Conservation (phyloP, 129 eudicot species). For the Escallonia herrerae region DNA sequence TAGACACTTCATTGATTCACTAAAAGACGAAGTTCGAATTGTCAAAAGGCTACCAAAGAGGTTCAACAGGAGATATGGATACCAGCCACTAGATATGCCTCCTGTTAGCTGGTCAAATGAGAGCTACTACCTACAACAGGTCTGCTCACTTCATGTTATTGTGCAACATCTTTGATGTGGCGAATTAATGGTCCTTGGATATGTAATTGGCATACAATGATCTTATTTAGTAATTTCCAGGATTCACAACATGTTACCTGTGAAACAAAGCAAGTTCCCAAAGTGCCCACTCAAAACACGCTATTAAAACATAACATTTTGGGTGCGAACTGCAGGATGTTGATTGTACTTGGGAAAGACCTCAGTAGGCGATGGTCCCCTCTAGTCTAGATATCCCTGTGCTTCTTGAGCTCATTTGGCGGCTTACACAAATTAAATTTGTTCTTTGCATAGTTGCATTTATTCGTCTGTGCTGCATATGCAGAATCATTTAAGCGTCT, state of each 20-base stretch:
- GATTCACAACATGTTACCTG: neutral
- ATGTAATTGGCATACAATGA: neutral
- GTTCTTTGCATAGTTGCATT: no score
- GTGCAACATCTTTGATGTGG: neutral
- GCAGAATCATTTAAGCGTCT: no score
- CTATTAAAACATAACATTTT: no score
- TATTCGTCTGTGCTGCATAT: no score
- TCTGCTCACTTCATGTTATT: conserved; percentile 6
- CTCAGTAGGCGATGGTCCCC: no score
- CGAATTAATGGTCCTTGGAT: neutral
- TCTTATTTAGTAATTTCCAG: neutral
- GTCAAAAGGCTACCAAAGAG: conserved; percentile 81
- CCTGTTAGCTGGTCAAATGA: conserved; percentile 99
- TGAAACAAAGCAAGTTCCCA: neutral
- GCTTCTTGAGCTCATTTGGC: no score
- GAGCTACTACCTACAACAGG: conserved; percentile 87
- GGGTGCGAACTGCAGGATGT: no score
- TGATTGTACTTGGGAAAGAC: no score
- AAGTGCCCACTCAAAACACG: no score
- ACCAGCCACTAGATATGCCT: conserved; percentile 70
- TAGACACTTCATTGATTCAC: conserved; percentile 76
- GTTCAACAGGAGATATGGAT: conserved; percentile 62
- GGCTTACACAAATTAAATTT: no score
- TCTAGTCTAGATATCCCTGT: no score
- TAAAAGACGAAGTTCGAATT: conserved; percentile 87